Conservation (phyloP, 768 basidiomycete species). For the Pleurotus cornucopiae region DNA sequence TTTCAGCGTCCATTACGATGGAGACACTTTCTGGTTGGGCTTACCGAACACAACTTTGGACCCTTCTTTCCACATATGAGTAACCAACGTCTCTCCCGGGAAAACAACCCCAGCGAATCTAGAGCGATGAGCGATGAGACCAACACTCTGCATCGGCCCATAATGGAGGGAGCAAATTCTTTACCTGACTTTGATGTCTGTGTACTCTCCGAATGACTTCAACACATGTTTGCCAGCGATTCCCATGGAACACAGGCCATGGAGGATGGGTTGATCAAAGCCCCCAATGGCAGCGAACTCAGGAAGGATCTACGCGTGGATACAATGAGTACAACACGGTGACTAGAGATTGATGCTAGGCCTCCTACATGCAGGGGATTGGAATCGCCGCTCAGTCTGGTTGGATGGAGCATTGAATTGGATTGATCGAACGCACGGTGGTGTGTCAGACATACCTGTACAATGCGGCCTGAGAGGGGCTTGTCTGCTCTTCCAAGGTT, state of each 20-base stretch:
- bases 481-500: slow-evolving; percentile 85
- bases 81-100: slow-evolving; percentile 93
- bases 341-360: neutral
- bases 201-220: slow-evolving; percentile 79
- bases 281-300: slow-evolving; percentile 71
- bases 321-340: neutral
- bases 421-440: neutral
- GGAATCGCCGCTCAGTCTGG: slow-evolving; percentile 81
- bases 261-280: slow-evolving; percentile 14
- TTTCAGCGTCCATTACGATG: no score
- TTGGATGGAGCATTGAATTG: neutral
- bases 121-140: neutral
- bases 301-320: slow-evolving; percentile 66
- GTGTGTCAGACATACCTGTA: slow-evolving; percentile 60
- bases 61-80: slow-evolving; percentile 98
- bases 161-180: slow-evolving; percentile 16
- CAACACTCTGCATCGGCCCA: neutral
- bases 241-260: slow-evolving; percentile 71
- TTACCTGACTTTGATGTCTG: slow-evolving; percentile 93
- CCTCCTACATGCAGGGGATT: slow-evolving; percentile 83
- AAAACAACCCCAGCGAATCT: slow-evolving; percentile 90
- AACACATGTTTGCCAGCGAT: slow-evolving; percentile 90
- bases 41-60: slow-evolving; percentile 86
- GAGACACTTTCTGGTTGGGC: slow-evolving; percentile 22
- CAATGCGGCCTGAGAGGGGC: slow-evolving; percentile 76